Evolutionary conservation across 148 eudicot species (phyloP).

Genomic region (Drosera capensis): DNA sequence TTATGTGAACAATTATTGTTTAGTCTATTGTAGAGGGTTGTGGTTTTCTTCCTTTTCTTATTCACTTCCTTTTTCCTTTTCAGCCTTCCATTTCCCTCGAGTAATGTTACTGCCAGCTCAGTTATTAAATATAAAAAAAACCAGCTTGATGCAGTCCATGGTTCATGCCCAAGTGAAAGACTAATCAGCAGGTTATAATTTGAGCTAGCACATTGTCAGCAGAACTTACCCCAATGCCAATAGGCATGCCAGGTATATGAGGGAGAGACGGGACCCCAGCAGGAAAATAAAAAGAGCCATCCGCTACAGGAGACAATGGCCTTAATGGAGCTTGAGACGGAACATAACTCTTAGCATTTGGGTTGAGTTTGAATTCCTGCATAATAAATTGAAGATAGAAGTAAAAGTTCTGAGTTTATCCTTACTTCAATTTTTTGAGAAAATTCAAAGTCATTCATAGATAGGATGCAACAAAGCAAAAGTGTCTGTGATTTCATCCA

Average conservation of each 20-base stretch:
- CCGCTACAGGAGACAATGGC: slow-evolving; percentile 79
- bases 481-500: too few species aligned
- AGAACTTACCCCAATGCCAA: slow-evolving; percentile 78
- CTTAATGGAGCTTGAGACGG: slow-evolving; percentile 55
- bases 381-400: slow-evolving; percentile 2
- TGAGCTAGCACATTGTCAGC: too few species aligned
- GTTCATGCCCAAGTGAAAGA: neutral
- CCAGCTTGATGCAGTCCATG: neutral
- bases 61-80: too few species aligned
- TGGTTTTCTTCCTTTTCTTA: too few species aligned
- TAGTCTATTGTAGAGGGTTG: too few species aligned
- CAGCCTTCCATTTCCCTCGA: too few species aligned
- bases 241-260: slow-evolving; percentile 82
- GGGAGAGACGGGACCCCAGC: slow-evolving; percentile 38
- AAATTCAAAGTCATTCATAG: too few species aligned
- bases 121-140: too few species aligned
- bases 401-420: neutral
- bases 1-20: too few species aligned
- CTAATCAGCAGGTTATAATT: neutral
- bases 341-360: slow-evolving; percentile 78
- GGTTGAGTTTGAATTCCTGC: slow-evolving; percentile 88
- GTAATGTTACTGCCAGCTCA: too few species aligned
- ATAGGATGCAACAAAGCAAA: too few species aligned
- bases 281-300: slow-evolving; percentile 65
- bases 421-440: neutral